Evolutionary conservation across 768 basidiomycete species (phyloP).

Genomic region (Pulveroboletus sp.): DNA sequence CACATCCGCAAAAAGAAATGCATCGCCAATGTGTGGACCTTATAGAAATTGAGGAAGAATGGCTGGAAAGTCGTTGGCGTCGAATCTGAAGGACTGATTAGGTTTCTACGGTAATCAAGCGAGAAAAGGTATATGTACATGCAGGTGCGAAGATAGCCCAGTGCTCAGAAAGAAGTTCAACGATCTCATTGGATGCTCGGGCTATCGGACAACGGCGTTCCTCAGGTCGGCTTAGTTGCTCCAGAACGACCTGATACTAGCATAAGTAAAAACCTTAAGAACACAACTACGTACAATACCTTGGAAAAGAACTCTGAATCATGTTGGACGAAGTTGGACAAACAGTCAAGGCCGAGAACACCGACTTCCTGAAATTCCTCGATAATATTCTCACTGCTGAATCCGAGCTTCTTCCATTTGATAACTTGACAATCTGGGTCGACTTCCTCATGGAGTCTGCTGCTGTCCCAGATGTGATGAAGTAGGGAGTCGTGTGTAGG

Average conservation of each 20-base stretch:
- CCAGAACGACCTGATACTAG: conserved; percentile 57
- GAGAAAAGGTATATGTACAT: conserved; percentile 44
- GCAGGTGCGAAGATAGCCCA: conserved; percentile 85
- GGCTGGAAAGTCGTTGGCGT: conserved; percentile 80
- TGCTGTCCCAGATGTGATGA: conserved; percentile 63
- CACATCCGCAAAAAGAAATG: conserved; percentile 92
- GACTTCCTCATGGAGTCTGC: conserved; percentile 49
- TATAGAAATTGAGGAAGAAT: conserved; percentile 81
- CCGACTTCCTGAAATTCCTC: conserved; percentile 78
- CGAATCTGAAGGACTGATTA: conserved; percentile 43
- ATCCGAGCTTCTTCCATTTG: conserved; percentile 79
- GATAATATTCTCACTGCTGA: conserved; percentile 66
- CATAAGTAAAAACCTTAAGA: conserved; percentile 5
- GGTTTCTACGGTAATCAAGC: background rate
- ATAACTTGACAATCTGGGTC: conserved; percentile 45
- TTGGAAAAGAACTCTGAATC: conserved; percentile 73
- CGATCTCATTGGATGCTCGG: conserved; percentile 79
- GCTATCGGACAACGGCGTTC: conserved; percentile 80
- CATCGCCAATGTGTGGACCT: conserved; percentile 74
- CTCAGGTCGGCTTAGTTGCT: conserved; percentile 70
- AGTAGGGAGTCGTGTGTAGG: conserved; percentile 53
- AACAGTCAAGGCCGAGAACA: conserved; percentile 74
- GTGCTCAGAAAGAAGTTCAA: conserved; percentile 77
- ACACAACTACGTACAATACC: conserved; percentile 33
- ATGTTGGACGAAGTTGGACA: conserved; percentile 68